A percentile compares a stretch with the other conserved stretches of the same genome.
Conservation (phyloP, 2,329 filamentous ascomycete genomes). For the Mariannaea elegans region DNA sequence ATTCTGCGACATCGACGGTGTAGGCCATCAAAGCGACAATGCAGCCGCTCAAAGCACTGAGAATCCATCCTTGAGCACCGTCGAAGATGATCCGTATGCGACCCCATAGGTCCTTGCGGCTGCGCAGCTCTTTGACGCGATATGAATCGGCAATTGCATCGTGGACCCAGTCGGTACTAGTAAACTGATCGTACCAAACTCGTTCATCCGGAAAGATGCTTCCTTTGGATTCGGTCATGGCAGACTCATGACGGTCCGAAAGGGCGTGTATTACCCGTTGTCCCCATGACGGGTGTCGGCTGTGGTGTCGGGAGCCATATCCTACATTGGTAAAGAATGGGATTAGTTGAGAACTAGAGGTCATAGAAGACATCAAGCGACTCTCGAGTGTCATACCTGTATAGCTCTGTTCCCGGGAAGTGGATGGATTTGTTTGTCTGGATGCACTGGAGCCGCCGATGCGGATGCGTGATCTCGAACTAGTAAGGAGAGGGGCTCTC, state of each 20-base stretch:
- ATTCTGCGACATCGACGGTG: slow-evolving; percentile 86
- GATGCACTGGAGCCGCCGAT: slow-evolving; percentile 45
- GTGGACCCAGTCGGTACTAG: slow-evolving; percentile 97
- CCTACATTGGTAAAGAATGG: slow-evolving; percentile 38
- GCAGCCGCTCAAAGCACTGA: slow-evolving; percentile 89
- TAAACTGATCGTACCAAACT: slow-evolving; percentile 99
- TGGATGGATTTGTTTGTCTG: slow-evolving; percentile 33
- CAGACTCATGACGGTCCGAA: slow-evolving; percentile 62
- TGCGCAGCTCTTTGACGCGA: slow-evolving; percentile 83
- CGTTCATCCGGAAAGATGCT: slow-evolving; percentile 81
- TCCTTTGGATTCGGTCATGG: slow-evolving; percentile 69
- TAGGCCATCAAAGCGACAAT: slow-evolving; percentile 88
- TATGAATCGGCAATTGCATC: slow-evolving; percentile 96
- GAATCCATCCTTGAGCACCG: slow-evolving; percentile 90
- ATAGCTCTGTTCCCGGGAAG: slow-evolving; percentile 55
- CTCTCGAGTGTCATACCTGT: slow-evolving; percentile 43
- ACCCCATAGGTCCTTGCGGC: slow-evolving; percentile 85
- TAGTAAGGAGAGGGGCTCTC: slow-evolving; percentile 53
- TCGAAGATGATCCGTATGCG: slow-evolving; percentile 81
- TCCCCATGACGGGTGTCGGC: slow-evolving; percentile 66
- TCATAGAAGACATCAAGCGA: background rate
- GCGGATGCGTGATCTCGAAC: slow-evolving; percentile 53
- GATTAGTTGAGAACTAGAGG: slow-evolving; percentile 19
- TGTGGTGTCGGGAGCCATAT: slow-evolving; percentile 59
- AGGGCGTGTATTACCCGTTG: slow-evolving; percentile 70